Evolutionary conservation across 371 early-diverging fungal species (phyloP), one percentile per base, ranked within the genome.

Genomic region (Dentiscutata heterogama): DNA sequence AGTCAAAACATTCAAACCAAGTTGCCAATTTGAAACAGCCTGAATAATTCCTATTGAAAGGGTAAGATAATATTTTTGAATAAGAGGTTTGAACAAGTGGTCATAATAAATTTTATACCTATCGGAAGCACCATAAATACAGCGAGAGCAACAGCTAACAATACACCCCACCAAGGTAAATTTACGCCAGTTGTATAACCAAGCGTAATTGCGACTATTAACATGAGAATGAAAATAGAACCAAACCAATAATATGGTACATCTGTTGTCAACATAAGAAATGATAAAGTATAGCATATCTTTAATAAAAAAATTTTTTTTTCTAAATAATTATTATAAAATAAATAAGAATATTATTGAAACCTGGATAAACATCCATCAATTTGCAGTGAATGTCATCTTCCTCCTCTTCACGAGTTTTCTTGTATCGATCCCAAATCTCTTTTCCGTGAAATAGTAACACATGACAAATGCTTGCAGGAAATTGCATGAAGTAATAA

Each of bases 171-270:
- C 93, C 94, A 94, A 1, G 91, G 90, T 7, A 92, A 82, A n/a
- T 86, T 88, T 83, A 91, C 90, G n/a, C n/a, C n/a, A n/a, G n/a
- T n/a, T 31, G 86, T 85, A 77, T 94, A 93, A 29, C 92, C 89
- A 7, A 91, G 86, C 22, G 89, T 86, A 63, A 94, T 91, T 22
- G 92, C 91, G n/a, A 94, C 83, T 18, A 85, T 89, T 70, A 91
- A 88, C 68, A 92, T 93, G 16, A 88, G 71, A 5, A 90, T 81
- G 78, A 94, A 94, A 29, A 93, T 82, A 7, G 83, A n/a, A n/a
- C 56, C 67, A 64, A 95, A 95, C 96, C 96, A 95, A 91, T 91
- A 92, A 60, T 86, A 86, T 5, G 96, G 96, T 25, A 95, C 91
- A 83, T 93, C 89, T 50, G 83, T 82, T 50, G 85, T 87, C n/a